These are phyloP conservation scores for Toxicodendron radicans DNA, from an alignment of 345 rosid genomes.

Conservation along the genomic window DNA sequence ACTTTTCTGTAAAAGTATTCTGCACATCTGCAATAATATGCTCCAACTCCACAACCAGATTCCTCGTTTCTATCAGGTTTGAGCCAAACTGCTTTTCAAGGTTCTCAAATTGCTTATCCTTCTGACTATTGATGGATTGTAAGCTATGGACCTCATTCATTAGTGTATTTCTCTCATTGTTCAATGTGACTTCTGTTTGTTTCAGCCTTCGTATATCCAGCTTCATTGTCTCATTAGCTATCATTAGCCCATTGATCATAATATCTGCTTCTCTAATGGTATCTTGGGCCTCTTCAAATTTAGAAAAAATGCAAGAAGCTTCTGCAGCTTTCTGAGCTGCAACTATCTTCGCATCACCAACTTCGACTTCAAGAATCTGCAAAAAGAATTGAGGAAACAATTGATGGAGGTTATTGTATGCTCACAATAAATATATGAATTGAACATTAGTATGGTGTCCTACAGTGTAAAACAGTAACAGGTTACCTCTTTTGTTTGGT, in stretches of 20 bases:
- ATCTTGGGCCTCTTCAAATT: conserved; percentile 89
- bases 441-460: neutral
- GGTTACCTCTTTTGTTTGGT: conserved; percentile 56
- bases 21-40: conserved; percentile 45
- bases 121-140: conserved; percentile 49
- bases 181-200: conserved; percentile 39
- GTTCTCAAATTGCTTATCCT: conserved; percentile 53
- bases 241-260: conserved; percentile 70
- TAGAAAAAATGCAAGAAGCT: conserved; percentile 64
- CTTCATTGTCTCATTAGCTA: conserved; percentile 78
- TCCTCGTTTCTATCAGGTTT: conserved; percentile 54
- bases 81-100: conserved; percentile 60
- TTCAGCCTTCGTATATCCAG: conserved; percentile 58
- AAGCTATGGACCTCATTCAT: conserved; percentile 51
- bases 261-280: conserved; percentile 84
- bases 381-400: conserved; percentile 17
- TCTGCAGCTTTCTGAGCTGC: conserved; percentile 67
- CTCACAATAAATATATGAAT: neutral
- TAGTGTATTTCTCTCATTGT: conserved; percentile 56
- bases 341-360: conserved; percentile 61
- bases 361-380: conserved; percentile 75
- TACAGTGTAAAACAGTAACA: neutral
- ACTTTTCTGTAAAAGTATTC: conserved; percentile 42
- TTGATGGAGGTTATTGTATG: neutral
- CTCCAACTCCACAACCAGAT: conserved; percentile 62